These are phyloP conservation scores for Nevesoporus exiguus DNA, from an alignment of 768 basidiomycete genomes.

Conservation along the genomic window DNA sequence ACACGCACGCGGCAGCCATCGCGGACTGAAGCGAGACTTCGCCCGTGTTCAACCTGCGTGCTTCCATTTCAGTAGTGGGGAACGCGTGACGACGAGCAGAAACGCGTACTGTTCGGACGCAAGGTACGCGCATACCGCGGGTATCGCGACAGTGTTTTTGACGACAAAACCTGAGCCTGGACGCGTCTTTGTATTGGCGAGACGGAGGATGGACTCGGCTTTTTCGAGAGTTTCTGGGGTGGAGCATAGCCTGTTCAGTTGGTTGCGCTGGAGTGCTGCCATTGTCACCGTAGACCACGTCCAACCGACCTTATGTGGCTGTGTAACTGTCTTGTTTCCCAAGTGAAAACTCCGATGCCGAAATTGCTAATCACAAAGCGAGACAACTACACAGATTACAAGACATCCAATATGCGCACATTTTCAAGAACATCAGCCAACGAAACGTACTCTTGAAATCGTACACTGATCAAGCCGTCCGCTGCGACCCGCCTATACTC, in stretches of 20 bases:
- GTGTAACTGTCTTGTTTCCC: too few relatives aligned
- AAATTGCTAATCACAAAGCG: too few relatives aligned
- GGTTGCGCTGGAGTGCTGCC: constrained; percentile 16
- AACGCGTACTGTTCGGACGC: constrained; percentile 31
- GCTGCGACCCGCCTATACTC: too few relatives aligned
- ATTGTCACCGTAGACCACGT: too few relatives aligned
- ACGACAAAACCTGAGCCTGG: constrained; percentile 28
- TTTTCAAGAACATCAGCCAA: too few relatives aligned
- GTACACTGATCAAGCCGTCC: too few relatives aligned
- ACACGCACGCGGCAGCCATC: constrained; percentile 23
- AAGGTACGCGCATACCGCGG: constrained; percentile 30
- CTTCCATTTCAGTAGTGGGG: background rate
- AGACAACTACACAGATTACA: too few relatives aligned
- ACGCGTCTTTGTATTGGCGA: constrained; percentile 24
- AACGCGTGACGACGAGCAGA: background rate
- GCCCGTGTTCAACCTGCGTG: constrained; percentile 21
- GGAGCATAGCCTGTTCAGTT: constrained; percentile 22
- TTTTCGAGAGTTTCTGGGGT: constrained; percentile 21
- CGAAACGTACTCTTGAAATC: too few relatives aligned
- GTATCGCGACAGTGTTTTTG: constrained; percentile 22
- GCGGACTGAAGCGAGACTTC: constrained; percentile 31
- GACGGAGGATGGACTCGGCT: constrained; percentile 20
- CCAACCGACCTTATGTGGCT: too few relatives aligned
- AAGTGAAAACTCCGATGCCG: too few relatives aligned
- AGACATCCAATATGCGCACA: background rate